A percentile compares a stretch with the other conserved stretches of the same genome.
phyloP scores from a whole-genome alignment of 352 stramenopile genomes.

The Phytophthora fragariae region DNA sequence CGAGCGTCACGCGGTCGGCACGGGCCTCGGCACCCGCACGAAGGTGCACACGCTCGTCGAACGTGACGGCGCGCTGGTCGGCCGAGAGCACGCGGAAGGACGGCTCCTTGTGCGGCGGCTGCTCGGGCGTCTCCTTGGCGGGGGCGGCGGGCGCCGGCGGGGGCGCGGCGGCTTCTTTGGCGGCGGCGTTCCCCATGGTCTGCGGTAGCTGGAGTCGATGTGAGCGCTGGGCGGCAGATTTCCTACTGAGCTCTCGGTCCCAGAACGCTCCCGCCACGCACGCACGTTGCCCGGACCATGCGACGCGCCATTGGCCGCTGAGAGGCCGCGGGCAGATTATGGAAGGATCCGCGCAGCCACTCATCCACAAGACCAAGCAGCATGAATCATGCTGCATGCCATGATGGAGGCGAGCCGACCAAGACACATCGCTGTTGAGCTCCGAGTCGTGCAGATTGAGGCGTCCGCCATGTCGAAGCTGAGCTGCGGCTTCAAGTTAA shows the following conservation, averaged over 20 bases:
- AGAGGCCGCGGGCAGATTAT: slow-evolving; percentile 23
- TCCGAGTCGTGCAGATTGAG: too few species aligned
- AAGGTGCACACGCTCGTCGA: slow-evolving; percentile 84
- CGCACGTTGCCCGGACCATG: slow-evolving; percentile 11
- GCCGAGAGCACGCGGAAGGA: slow-evolving; percentile 73
- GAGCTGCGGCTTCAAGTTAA: slow-evolving; percentile 21
- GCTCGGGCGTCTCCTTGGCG: neutral
- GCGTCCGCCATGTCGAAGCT: slow-evolving; percentile 4
- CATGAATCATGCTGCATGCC: too few species aligned
- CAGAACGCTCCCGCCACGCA: slow-evolving; percentile 12
- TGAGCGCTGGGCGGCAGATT: slow-evolving; percentile 23
- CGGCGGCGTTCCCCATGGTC: slow-evolving; percentile 40
- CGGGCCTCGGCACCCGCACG: slow-evolving; percentile 24
- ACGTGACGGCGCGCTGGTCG: slow-evolving; percentile 81
- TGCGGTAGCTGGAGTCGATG: neutral
- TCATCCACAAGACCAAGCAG: neutral
- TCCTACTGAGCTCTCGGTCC: slow-evolving; percentile 12
- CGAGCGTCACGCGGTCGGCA: slow-evolving; percentile 54
- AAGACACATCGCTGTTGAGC: too few species aligned
- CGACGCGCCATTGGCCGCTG: slow-evolving; percentile 23
- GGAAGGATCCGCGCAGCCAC: slow-evolving; percentile 18
- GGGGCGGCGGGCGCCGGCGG: neutral
- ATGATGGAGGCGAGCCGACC: slow-evolving; percentile 1
- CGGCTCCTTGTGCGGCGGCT: slow-evolving; percentile 13
- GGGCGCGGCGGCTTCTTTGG: slow-evolving; percentile 33